Evolutionary conservation across 164 flowering plant genomes (phyloP), one percentile per base, ranked within the genome.

Genomic region (Santalum album): DNA sequence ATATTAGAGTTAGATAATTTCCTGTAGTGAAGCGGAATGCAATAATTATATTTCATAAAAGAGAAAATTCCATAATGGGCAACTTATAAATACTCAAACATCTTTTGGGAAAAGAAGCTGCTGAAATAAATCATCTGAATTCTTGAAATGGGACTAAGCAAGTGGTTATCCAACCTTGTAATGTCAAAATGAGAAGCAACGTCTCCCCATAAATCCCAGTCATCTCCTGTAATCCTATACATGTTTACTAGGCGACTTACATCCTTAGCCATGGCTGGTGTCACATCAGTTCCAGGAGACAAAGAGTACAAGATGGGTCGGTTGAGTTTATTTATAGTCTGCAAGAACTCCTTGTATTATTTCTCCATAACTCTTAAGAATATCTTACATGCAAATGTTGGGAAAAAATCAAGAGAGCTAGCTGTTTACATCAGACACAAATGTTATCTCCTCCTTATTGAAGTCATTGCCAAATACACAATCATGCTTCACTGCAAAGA

Each of bases 401-500:
- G 36, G 36, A 19, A 16, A 25, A 15, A 25, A 24, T 35, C 19
- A 7, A n/a, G 24, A 55, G 44, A 51, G 35, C 19, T 46, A 32
- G 20, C 34, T 12, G 38, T 25, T 32, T 76, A 90, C 98, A 84
- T 83, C 78, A 24, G 96, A 91, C 5, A 88, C 89, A 53, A 55
- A 53, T 45, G 52, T 74, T 65, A 91, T 84, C 80, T 91, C 89
- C 6, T 72, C 67, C 60, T 80, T 2, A 58, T 86, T 72, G 59
- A 91, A 75, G 62, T 91, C 96, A 40, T 81, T 82, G 7, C 96
- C 98, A 74, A 88, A 91, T 57, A 91, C 82, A 62, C 98, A 91
- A 61, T 91, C 98, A 67, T 86, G 71, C 75, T 91, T 91, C 66
- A 91, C 98, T 90, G 84, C 47, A 57, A 38, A 49, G 17, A 55